Conservation (phyloP, 2,329 filamentous ascomycete species). For the Leptographium flavum region DNA sequence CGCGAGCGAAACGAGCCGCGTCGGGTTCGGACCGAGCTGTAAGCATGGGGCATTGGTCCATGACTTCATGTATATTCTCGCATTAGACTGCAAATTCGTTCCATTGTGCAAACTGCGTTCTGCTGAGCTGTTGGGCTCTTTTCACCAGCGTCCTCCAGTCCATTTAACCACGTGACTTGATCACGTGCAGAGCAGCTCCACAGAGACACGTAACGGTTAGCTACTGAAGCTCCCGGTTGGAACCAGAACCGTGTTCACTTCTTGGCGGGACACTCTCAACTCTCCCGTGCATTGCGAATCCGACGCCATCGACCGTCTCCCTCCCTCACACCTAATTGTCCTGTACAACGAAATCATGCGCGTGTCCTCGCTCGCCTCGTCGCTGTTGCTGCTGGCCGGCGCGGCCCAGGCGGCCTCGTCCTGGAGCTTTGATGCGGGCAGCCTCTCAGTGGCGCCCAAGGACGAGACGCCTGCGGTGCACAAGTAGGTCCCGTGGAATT, state of each 20-base stretch:
- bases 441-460: conserved; percentile 50
- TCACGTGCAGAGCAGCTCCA: conserved; percentile 6
- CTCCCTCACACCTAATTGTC: background rate
- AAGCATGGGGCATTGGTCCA: background rate
- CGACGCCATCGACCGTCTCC: background rate
- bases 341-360: conserved; percentile 20
- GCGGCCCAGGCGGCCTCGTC: conserved; percentile 38
- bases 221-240: background rate
- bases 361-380: conserved; percentile 25
- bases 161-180: background rate
- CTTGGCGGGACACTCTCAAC: background rate
- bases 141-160: background rate
- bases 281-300: background rate
- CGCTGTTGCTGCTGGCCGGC: conserved; percentile 32
- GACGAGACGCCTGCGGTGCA: conserved; percentile 38
- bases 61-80: background rate
- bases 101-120: no score
- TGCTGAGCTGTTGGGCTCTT: no score
- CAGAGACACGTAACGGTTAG: conserved; percentile 11
- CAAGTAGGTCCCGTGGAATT: conserved; percentile 43
- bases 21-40: conserved; percentile 13
- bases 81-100: background rate
- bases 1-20: background rate
- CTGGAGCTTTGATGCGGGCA: conserved; percentile 65
- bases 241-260: conserved; percentile 7